These are phyloP conservation scores for Pharus latifolius DNA, from an alignment of 176 grass and related monocot genomes.

Conservation along the genomic window DNA sequence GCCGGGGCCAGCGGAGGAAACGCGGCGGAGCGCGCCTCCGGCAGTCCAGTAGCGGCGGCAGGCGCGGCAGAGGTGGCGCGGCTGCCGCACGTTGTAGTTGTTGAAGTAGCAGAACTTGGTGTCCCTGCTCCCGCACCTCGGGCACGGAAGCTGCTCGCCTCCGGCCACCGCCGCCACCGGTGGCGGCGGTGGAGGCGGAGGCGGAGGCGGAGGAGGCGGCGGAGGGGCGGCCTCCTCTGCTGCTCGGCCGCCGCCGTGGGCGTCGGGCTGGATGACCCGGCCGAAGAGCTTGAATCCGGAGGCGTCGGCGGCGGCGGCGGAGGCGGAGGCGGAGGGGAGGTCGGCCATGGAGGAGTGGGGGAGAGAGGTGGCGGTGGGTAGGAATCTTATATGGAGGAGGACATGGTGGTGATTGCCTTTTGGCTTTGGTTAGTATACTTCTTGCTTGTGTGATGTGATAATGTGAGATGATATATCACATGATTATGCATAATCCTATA, in stretches of 20 bases:
- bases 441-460: slow-evolving; percentile 32
- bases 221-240: not conserved
- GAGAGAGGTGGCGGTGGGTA: not conserved
- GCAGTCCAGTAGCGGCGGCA: slow-evolving; percentile 98
- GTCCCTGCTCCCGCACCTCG: slow-evolving; percentile 82
- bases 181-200: not conserved
- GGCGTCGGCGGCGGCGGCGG: slow-evolving; percentile 7
- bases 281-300: slow-evolving; percentile 90
- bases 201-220: not conserved
- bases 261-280: slow-evolving; percentile 57
- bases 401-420: slow-evolving; percentile 4
- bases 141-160: slow-evolving; percentile 51
- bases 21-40: slow-evolving; percentile 81
- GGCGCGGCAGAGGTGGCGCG: slow-evolving; percentile 90
- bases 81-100: slow-evolving; percentile 99
- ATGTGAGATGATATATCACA: too few relatives aligned
- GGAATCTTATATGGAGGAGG: slow-evolving; percentile 19
- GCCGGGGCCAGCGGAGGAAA: slow-evolving; percentile 53
- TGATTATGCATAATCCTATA: too few relatives aligned
- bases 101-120: slow-evolving; percentile 99
- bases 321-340: not conserved
- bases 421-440: slow-evolving; percentile 23
- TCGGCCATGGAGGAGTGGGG: slow-evolving; percentile 18
- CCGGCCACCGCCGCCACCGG: not conserved
- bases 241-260: not conserved